Conservation (phyloP, 768 basidiomycete species). For the Agrocybe praecox region DNA sequence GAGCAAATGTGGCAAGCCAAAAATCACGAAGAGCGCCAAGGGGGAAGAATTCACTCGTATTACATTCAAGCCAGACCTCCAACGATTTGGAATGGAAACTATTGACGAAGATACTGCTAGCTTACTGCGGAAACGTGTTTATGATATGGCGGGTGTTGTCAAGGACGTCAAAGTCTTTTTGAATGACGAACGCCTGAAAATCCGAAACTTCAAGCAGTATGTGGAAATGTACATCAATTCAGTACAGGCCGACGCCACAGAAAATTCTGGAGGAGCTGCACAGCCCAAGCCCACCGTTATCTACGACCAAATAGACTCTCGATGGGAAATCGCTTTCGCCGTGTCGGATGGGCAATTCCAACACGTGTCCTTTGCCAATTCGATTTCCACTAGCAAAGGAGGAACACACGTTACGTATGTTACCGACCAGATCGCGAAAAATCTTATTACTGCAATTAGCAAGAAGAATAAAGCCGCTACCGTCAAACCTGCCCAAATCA, state of each 20-base stretch:
- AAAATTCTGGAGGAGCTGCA: conserved; percentile 77
- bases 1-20: conserved; percentile 82
- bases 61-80: conserved; percentile 91
- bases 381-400: conserved; percentile 95
- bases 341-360: conserved; percentile 91
- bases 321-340: conserved; percentile 96
- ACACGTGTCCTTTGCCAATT: conserved; percentile 97
- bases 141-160: conserved; percentile 96
- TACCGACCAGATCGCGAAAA: conserved; percentile 88
- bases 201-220: conserved; percentile 97
- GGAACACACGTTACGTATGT: conserved; percentile 90
- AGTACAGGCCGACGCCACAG: conserved; percentile 67
- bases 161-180: conserved; percentile 92
- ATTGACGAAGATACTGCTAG: conserved; percentile 93
- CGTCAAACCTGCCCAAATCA: conserved; percentile 91
- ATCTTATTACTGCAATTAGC: conserved; percentile 74
- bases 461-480: conserved; percentile 99
- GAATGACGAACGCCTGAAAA: conserved; percentile 88
- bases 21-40: conserved; percentile 89
- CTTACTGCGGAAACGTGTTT: conserved; percentile 90
- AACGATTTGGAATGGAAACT: conserved; percentile 86
- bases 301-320: conserved; percentile 75
- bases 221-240: conserved; percentile 91
- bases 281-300: conserved; percentile 77
- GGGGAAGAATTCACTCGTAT: conserved; percentile 92